Conservation (phyloP, 1,139 yeast genomes). For the Torulaspora pretoriensis region DNA sequence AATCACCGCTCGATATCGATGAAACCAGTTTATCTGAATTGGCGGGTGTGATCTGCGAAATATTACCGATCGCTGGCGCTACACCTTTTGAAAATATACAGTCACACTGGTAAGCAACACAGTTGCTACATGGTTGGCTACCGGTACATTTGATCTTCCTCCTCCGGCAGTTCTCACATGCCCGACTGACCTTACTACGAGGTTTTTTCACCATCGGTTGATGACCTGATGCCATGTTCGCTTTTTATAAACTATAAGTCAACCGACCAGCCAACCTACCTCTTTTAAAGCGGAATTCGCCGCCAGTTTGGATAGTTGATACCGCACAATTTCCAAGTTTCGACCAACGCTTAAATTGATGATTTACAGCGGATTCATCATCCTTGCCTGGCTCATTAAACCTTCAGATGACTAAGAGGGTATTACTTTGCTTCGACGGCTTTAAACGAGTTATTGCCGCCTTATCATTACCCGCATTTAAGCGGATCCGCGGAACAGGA, state of each 20-base stretch:
- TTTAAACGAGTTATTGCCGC: no score
- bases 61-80: not conserved
- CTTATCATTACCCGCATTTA: no score
- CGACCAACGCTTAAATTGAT: no score
- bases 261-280: not conserved
- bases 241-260: not conserved
- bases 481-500: not conserved
- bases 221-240: constrained; percentile 1
- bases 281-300: not conserved
- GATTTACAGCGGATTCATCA: no score
- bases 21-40: not conserved
- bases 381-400: no score
- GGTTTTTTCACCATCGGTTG: constrained; percentile 13
- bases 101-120: constrained; percentile 32
- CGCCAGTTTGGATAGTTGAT: not conserved
- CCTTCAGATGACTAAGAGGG: no score
- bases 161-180: constrained; percentile 58
- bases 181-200: constrained; percentile 40
- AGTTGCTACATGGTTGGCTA: constrained; percentile 34
- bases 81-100: constrained; percentile 21
- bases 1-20: not conserved
- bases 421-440: no score
- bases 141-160: constrained; percentile 65
- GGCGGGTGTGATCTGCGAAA: not conserved
- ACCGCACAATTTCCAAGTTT: not conserved